These are phyloP conservation scores for Paramecium sexaurelia DNA, from an alignment of 73 alveolate species.

Conservation along the genomic window DNA sequence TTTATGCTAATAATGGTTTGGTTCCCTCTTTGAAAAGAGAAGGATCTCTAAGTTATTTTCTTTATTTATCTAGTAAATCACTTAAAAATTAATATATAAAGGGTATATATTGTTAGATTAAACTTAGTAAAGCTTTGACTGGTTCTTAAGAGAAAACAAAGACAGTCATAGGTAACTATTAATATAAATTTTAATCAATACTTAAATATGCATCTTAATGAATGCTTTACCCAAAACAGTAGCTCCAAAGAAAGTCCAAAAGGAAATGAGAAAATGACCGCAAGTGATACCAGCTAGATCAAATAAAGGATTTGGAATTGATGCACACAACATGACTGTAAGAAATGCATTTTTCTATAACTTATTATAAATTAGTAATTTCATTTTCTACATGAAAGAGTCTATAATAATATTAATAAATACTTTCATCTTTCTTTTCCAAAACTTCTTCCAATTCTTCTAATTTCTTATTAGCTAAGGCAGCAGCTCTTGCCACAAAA, in stretches of 20 bases:
- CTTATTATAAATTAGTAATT: slow-evolving; percentile 68
- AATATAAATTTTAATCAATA: background rate
- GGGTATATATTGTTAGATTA: slow-evolving; percentile 68
- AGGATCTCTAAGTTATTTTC: slow-evolving; percentile 71
- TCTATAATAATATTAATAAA: background rate
- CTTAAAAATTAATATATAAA: slow-evolving; percentile 63
- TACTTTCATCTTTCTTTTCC: slow-evolving; percentile 58
- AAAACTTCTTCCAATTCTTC: slow-evolving; percentile 81
- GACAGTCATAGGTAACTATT: slow-evolving; percentile 66
- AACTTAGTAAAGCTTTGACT: slow-evolving; percentile 68
- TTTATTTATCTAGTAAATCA: slow-evolving; percentile 73
- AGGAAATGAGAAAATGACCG: slow-evolving; percentile 88
- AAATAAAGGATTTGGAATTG: slow-evolving; percentile 91
- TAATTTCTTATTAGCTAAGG: slow-evolving; percentile 74
- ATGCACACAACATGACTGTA: slow-evolving; percentile 83
- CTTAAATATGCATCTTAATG: slow-evolving; percentile 81
- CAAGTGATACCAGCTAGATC: slow-evolving; percentile 91
- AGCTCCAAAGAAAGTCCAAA: slow-evolving; percentile 87
- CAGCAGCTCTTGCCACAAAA: slow-evolving; percentile 87
- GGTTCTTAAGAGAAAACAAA: slow-evolving; percentile 79
- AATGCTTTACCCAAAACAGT: slow-evolving; percentile 86
- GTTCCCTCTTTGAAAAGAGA: slow-evolving; percentile 71
- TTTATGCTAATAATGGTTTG: slow-evolving; percentile 64
- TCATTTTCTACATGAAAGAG: slow-evolving; percentile 68
- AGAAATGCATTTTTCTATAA: slow-evolving; percentile 83